Evolutionary conservation across 495 filamentous ascomycete species (phyloP), one percentile per base, ranked within the genome.

Genomic region (Usnea hakonensis): DNA sequence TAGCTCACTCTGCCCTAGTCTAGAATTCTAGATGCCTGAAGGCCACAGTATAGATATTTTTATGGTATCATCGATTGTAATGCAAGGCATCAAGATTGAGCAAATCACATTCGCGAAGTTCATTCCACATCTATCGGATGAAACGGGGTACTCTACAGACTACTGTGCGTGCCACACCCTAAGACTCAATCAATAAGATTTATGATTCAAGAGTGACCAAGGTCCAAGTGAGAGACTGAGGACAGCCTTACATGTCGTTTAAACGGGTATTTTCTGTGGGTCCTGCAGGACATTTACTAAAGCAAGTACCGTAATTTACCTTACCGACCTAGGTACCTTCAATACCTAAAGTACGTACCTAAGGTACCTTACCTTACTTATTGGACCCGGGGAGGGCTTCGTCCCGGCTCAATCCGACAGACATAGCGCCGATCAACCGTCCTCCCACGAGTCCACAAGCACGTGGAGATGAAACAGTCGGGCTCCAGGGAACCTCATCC

Each of bases 401-500:
- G n/a, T 52, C 48, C 35, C 59, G 59, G 36, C 58, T 54, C 37
- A 61, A 19, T 35, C 59, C 48, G 59, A 61, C 48, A 38, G 5
- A 30, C 33, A 32, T 38, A 44, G 53, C 58, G 48, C 32, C 35
- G 58, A 54, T 61, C 58, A 38, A 61, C 23, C 46, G 59, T 37
- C 7, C 44, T 61, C 30, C 48, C 52, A 54, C 58, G 44, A 41
- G 48, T 55, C 9, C 40, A 23, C 33, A 53, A n/a, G 59, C 59
- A 61, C 59, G 59, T 61, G 59, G 59, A 61, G 59, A 33, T 61
- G 59, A 61, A 61, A 61, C 59, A 61, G 13, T 53, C 32, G 44
- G 46, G 46, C 16, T 54, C 13, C 28, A 11, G 33, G 35, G 33
- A 53, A 54, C 19, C 59, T 53, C n/a, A n/a, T n/a, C 58, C 13